Conservation (phyloP, 225 moss, liverwort and hornwort species). For the Pleurozium schreberi region DNA sequence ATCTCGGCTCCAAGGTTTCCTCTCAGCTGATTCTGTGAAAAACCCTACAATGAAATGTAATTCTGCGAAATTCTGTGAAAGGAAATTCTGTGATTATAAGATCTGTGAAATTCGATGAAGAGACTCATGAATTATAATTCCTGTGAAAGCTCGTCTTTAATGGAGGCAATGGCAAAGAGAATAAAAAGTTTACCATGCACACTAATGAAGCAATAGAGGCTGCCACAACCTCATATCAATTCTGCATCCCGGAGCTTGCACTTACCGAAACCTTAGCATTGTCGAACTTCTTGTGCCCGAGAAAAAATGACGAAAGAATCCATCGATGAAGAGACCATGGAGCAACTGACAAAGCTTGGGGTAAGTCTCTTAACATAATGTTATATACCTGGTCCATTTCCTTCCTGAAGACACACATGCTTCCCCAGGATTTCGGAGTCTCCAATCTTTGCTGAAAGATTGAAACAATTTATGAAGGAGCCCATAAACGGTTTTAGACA, state of each 20-base stretch:
- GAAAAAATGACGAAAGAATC: conserved; percentile 1
- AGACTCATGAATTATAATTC: neutral
- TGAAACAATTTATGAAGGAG: neutral
- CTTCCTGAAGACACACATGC: neutral
- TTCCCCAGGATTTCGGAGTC: neutral
- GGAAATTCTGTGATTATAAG: neutral
- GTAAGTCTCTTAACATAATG: neutral
- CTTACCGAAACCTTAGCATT: neutral
- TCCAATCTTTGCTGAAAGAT: neutral
- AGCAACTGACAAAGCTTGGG: conserved; percentile 2
- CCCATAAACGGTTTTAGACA: neutral
- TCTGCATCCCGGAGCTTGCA: neutral
- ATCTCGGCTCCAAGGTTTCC: neutral
- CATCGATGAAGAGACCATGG: neutral
- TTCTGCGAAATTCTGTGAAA: neutral
- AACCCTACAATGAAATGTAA: neutral
- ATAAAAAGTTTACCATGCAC: neutral
- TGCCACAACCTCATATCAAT: neutral
- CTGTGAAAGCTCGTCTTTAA: neutral
- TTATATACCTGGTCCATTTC: neutral
- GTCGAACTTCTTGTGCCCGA: neutral
- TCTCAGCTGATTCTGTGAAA: neutral
- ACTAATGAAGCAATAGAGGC: neutral
- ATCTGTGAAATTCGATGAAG: neutral
- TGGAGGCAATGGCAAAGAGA: neutral